Evolutionary conservation across 352 stramenopile genomes (phyloP).

Genomic region (Globisporangium yorkense): DNA sequence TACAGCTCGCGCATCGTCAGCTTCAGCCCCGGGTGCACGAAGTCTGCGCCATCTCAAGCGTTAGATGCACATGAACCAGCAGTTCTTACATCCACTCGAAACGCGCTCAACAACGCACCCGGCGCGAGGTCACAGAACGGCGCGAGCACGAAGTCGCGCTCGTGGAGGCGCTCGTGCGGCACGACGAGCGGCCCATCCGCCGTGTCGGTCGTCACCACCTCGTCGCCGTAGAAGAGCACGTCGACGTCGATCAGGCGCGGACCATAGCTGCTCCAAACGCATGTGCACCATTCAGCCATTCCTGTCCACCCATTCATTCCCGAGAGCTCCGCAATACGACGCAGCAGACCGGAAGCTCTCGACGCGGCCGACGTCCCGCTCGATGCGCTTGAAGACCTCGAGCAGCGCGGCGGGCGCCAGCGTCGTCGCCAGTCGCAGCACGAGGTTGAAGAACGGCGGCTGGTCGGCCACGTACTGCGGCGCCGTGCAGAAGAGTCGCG

Average conservation of each 20-base stretch:
- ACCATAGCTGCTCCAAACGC: slow-evolving; percentile 65
- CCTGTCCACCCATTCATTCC: neutral
- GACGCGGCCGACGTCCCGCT: slow-evolving; percentile 83
- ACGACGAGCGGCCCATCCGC: slow-evolving; percentile 81
- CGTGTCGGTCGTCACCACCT: slow-evolving; percentile 62
- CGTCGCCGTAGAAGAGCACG: slow-evolving; percentile 90
- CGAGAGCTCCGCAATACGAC: neutral
- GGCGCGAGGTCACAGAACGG: slow-evolving; percentile 92
- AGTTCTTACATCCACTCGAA: neutral
- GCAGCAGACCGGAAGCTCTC: slow-evolving; percentile 37
- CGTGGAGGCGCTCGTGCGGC: slow-evolving; percentile 91
- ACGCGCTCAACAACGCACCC: slow-evolving; percentile 6
- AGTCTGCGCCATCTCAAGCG: slow-evolving; percentile 21
- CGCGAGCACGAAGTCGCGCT: slow-evolving; percentile 97
- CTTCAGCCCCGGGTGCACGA: slow-evolving; percentile 73
- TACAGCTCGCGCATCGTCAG: slow-evolving; percentile 73
- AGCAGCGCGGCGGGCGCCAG: slow-evolving; percentile 78
- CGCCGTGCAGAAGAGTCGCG: slow-evolving; percentile 89
- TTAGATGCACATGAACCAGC: neutral
- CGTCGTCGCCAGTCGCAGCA: slow-evolving; percentile 81
- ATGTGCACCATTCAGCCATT: neutral
- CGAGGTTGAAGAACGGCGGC: slow-evolving; percentile 93
- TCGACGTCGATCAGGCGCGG: slow-evolving; percentile 94
- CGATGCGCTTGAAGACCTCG: slow-evolving; percentile 83
- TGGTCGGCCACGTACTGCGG: slow-evolving; percentile 96